phyloP scores from a whole-genome alignment of 2,329 filamentous ascomycete species.

The Beauveria scarabaeidicola region DNA sequence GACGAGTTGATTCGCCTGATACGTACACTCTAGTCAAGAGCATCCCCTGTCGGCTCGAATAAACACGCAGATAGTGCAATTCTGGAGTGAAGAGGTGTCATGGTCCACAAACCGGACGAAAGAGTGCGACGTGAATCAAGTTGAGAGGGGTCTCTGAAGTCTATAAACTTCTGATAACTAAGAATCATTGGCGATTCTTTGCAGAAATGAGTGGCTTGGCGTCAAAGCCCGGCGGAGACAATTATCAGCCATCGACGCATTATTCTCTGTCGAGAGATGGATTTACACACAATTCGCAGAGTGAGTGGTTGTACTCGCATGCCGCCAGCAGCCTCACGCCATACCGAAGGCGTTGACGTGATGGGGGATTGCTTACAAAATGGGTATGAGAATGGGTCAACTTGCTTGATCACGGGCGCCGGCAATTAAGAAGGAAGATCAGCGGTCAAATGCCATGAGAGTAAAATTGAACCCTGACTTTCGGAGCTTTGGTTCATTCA shows the following conservation, averaged over 20 bases:
- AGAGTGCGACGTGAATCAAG: no score
- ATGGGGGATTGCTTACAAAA: slow-evolving; percentile 7
- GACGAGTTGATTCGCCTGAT: not conserved
- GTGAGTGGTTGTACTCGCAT: not conserved
- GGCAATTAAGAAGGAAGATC: not conserved
- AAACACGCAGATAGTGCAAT: not conserved
- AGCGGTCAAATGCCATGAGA: no score
- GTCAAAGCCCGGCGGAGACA: not conserved
- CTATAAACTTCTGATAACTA: no score
- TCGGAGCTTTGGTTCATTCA: not conserved
- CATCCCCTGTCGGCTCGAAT: not conserved
- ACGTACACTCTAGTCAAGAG: not conserved
- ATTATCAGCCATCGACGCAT: not conserved
- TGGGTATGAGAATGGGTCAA: not conserved
- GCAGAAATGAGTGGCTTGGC: not conserved
- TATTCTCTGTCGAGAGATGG: not conserved
- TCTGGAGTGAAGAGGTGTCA: not conserved
- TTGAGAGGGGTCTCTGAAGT: no score
- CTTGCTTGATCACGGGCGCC: not conserved
- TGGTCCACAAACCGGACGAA: no score
- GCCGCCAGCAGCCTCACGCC: slow-evolving; percentile 3
- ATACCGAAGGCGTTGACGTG: slow-evolving; percentile 12
- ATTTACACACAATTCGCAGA: no score
- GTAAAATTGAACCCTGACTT: not conserved
- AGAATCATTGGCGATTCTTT: no score